phyloP scores from a whole-genome alignment of 2,329 filamentous ascomycete species.

The Colletotrichum phormii region DNA sequence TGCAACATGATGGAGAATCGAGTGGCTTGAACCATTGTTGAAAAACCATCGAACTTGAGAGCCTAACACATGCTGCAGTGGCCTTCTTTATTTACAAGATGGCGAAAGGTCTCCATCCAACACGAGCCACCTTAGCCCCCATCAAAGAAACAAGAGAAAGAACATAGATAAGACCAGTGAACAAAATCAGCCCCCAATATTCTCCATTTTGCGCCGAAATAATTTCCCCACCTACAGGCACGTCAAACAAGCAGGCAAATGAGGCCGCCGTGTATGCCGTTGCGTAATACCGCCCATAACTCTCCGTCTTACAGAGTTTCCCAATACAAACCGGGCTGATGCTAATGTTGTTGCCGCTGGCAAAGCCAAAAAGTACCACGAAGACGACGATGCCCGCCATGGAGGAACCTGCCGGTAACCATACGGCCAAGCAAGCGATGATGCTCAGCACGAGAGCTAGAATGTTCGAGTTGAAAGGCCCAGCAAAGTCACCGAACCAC shows the following conservation, averaged over 20 bases:
- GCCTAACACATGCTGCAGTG: no score
- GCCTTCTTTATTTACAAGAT: slow-evolving; percentile 14
- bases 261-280: slow-evolving; percentile 87
- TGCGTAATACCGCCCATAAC: slow-evolving; percentile 88
- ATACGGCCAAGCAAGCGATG: slow-evolving; percentile 76
- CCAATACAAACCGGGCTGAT: slow-evolving; percentile 88
- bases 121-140: slow-evolving; percentile 61
- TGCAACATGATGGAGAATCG: no score
- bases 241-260: slow-evolving; percentile 77
- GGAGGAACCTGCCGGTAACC: slow-evolving; percentile 75
- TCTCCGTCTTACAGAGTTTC: slow-evolving; percentile 81
- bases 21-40: no score
- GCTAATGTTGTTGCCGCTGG: slow-evolving; percentile 81
- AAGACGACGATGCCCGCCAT: slow-evolving; percentile 77
- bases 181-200: slow-evolving; percentile 75
- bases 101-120: slow-evolving; percentile 26
- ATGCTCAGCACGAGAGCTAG: slow-evolving; percentile 70
- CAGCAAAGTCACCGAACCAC: slow-evolving; percentile 81
- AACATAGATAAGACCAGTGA: slow-evolving; percentile 72
- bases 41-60: no score
- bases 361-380: slow-evolving; percentile 82
- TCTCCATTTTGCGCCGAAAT: slow-evolving; percentile 65
- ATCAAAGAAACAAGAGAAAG: slow-evolving; percentile 64
- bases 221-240: slow-evolving; percentile 76
- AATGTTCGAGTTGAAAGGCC: slow-evolving; percentile 86